Evolutionary conservation across 225 moss, liverwort and hornwort genomes (phyloP).

Genomic region (Sphagnum contortum): DNA sequence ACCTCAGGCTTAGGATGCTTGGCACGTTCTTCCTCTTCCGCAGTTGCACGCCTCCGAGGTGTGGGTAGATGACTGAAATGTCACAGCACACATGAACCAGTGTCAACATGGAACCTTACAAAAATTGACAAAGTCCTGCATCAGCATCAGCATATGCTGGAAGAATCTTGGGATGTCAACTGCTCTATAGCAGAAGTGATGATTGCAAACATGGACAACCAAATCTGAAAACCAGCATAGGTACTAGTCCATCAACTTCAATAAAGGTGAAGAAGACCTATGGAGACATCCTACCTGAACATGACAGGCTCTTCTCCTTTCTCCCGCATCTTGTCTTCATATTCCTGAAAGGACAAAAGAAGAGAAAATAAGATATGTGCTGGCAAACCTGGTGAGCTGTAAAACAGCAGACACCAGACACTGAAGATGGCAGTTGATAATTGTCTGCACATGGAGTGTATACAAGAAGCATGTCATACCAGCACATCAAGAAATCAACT

Average conservation of each 20-base stretch:
- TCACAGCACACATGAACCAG: slow-evolving; percentile 7
- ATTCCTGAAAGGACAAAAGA: slow-evolving; percentile 48
- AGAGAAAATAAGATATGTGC: too few relatives aligned
- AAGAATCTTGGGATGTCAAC: too few relatives aligned
- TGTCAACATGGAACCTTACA: neutral
- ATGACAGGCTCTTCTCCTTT: slow-evolving; percentile 99
- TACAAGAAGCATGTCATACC: too few relatives aligned
- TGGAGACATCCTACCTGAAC: slow-evolving; percentile 60
- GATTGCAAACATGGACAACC: too few relatives aligned
- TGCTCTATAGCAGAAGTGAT: too few relatives aligned
- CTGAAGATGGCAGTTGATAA: too few relatives aligned
- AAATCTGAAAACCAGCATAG: too few relatives aligned
- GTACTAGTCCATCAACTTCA: too few relatives aligned
- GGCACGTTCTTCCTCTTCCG: slow-evolving; percentile 99
- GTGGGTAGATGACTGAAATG: slow-evolving; percentile 80
- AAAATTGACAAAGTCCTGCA: neutral
- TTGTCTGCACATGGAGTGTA: too few relatives aligned
- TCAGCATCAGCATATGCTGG: neutral
- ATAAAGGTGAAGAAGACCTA: too few relatives aligned
- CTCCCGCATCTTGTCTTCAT: slow-evolving; percentile 99
- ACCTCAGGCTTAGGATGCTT: slow-evolving; percentile 99
- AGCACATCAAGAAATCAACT: too few relatives aligned
- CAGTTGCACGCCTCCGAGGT: slow-evolving; percentile 92
- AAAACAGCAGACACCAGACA: neutral
- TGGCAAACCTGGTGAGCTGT: neutral